These are phyloP conservation scores for Amoebophrya sp. DNA, from an alignment of 169 alveolate species.

Conservation along the genomic window DNA sequence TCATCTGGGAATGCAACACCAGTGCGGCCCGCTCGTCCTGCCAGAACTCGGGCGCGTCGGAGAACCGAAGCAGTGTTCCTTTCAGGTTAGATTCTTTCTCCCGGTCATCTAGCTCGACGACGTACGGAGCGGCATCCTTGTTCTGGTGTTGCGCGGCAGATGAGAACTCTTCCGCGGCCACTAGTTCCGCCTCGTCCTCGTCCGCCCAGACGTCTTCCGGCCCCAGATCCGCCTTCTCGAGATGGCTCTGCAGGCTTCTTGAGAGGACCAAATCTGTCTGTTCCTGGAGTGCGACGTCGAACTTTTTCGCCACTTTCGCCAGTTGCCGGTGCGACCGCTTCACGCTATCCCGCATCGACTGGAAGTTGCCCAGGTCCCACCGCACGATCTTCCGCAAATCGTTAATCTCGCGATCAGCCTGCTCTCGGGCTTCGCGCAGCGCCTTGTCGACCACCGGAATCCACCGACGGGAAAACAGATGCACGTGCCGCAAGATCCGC, in stretches of 20 bases:
- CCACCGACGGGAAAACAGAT: constrained; percentile 24
- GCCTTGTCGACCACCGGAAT: constrained; percentile 22
- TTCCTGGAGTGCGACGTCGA: constrained; percentile 21
- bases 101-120: background rate
- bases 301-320: constrained; percentile 16
- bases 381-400: constrained; percentile 19
- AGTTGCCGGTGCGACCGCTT: constrained; percentile 26
- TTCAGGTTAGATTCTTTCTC: background rate
- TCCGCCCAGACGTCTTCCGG: background rate
- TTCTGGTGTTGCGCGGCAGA: no score
- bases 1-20: background rate
- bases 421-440: constrained; percentile 21
- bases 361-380: constrained; percentile 27
- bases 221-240: background rate
- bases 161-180: no score
- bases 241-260: background rate
- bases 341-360: constrained; percentile 30
- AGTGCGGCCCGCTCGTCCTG: background rate
- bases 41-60: background rate
- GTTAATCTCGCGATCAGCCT: constrained; percentile 20
- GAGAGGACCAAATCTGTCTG: background rate
- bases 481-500: background rate
- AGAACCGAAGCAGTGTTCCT: background rate
- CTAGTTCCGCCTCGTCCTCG: background rate
- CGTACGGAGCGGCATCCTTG: no score